Percentiles rank a stretch among this genome's conserved stretches.
Evolutionary conservation across 306 rosid genomes (phyloP).

Genomic region (Prunus salicina): DNA sequence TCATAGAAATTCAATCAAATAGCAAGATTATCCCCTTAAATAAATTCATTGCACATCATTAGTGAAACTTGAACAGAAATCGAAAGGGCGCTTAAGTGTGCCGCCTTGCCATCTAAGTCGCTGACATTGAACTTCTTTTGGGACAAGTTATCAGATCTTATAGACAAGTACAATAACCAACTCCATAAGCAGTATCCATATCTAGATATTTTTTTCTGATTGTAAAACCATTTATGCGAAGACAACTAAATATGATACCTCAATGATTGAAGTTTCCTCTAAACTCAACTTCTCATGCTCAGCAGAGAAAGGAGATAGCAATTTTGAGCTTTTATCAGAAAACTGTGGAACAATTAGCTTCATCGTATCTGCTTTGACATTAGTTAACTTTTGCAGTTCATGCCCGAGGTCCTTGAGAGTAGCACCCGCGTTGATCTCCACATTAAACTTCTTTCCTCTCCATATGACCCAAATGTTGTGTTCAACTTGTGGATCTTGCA

Average conservation of each 20-base stretch:
- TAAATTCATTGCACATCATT: background rate
- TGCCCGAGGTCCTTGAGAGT: slow-evolving; percentile 76
- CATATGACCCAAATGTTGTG: slow-evolving; percentile 50
- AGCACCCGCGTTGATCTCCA: slow-evolving; percentile 48
- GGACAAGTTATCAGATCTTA: background rate
- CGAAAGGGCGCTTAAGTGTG: background rate
- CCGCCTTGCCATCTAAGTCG: background rate
- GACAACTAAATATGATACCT: slow-evolving; percentile 36
- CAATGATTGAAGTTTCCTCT: slow-evolving; percentile 54
- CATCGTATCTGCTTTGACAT: slow-evolving; percentile 78
- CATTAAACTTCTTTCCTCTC: slow-evolving; percentile 69
- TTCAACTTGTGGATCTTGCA: slow-evolving; percentile 44
- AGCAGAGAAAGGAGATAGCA: slow-evolving; percentile 70
- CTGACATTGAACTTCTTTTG: background rate
- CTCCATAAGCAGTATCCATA: background rate
- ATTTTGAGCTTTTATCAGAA: slow-evolving; percentile 50
- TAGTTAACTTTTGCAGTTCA: slow-evolving; percentile 55
- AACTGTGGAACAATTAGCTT: slow-evolving; percentile 65
- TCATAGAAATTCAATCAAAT: background rate
- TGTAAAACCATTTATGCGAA: background rate
- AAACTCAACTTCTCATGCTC: slow-evolving; percentile 63
- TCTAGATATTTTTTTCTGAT: background rate
- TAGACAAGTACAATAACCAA: background rate
- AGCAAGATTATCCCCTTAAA: background rate
- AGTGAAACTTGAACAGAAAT: background rate